These are phyloP conservation scores for Amesomyces nigricolor DNA, from an alignment of 2,329 filamentous ascomycete species.

Conservation along the genomic window DNA sequence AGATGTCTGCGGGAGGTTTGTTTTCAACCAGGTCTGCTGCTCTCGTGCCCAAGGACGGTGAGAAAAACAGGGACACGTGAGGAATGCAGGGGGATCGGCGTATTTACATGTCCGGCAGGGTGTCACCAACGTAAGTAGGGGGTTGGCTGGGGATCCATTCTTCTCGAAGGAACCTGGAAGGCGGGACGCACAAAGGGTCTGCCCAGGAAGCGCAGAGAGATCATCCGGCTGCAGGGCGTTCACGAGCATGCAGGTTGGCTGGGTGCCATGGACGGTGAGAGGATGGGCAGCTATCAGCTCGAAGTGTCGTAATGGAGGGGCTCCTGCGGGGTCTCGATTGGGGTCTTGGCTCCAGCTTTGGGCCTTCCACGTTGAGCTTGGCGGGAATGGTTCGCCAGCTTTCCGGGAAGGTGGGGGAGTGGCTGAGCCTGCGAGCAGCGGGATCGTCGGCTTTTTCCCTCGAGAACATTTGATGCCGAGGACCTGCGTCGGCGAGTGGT, in stretches of 20 bases:
- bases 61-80: constrained; percentile 9
- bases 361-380: constrained; percentile 3
- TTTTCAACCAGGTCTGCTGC: background rate
- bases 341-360: constrained; percentile 10
- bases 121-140: background rate
- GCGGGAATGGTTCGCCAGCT: background rate
- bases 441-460: background rate
- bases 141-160: background rate
- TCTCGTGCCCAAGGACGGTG: constrained; percentile 1
- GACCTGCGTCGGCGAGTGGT: background rate
- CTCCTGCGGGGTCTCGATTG: constrained; percentile 7
- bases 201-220: background rate
- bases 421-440: constrained; percentile 2
- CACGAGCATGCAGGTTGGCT: constrained; percentile 7
- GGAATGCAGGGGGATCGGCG: constrained; percentile 10
- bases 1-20: background rate
- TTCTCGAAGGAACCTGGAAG: constrained; percentile 7
- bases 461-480: background rate
- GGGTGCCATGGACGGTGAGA: background rate
- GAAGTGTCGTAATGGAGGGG: constrained; percentile 8
- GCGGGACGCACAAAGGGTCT: background rate
- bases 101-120: background rate
- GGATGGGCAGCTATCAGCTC: constrained; percentile 5
- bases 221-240: background rate
- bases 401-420: background rate